phyloP scores from a whole-genome alignment of 106 monocot species.

The Iris macrosiphon region DNA sequence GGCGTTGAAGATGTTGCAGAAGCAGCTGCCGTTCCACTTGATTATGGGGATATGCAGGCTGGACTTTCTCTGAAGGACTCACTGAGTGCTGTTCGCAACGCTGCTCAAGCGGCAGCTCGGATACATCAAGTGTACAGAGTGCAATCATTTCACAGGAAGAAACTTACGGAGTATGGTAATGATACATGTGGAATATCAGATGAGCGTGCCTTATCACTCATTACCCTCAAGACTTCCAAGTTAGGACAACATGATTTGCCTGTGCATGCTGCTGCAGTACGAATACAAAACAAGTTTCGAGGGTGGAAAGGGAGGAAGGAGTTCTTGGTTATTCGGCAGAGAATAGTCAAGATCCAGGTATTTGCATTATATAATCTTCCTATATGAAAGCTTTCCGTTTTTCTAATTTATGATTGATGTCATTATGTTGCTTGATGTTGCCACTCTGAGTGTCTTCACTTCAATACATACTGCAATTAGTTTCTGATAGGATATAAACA shows the following conservation, averaged over 20 bases:
- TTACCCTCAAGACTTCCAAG: slow-evolving; percentile 38
- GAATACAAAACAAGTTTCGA: slow-evolving; percentile 94
- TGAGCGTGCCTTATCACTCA: slow-evolving; percentile 63
- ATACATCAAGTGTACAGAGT: slow-evolving; percentile 89
- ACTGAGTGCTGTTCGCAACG: slow-evolving; percentile 73
- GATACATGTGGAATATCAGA: slow-evolving; percentile 52
- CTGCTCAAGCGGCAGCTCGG: slow-evolving; percentile 77
- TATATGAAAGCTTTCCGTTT: not conserved
- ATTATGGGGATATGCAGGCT: slow-evolving; percentile 28
- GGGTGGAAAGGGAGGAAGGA: slow-evolving; percentile 98
- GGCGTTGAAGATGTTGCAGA: slow-evolving; percentile 30
- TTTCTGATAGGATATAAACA: no score
- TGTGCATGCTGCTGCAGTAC: slow-evolving; percentile 59
- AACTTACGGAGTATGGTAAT: slow-evolving; percentile 41
- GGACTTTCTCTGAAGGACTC: slow-evolving; percentile 54
- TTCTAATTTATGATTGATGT: no score
- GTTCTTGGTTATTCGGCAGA: slow-evolving; percentile 67
- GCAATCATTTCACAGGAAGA: slow-evolving; percentile 89
- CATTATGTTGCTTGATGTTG: no score
- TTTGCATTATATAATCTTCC: not conserved
- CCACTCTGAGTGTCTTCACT: no score
- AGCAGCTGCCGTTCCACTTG: slow-evolving; percentile 8
- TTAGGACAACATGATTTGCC: slow-evolving; percentile 42
- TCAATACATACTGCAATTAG: no score
- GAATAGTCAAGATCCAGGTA: slow-evolving; percentile 95